phyloP scores from a whole-genome alignment of 202 grass and related monocot genomes.

The Panicum virgatum region DNA sequence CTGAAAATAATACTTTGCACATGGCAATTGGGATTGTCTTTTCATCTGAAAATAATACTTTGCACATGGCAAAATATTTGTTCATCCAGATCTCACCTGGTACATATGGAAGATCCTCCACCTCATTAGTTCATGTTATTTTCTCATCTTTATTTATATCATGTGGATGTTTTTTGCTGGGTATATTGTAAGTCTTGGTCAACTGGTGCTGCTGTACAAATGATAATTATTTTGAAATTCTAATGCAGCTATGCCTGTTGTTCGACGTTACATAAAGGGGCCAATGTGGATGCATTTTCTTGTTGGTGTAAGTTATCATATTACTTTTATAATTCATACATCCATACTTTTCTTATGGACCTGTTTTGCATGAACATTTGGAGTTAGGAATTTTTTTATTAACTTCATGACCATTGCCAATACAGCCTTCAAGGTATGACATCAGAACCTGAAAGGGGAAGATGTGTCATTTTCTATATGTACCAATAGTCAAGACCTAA shows the following conservation, averaged over 20 bases:
- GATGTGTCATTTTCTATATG: neutral
- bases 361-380: constrained; percentile 19
- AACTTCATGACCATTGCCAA: neutral
- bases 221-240: constrained; percentile 9
- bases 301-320: constrained; percentile 77
- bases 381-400: neutral
- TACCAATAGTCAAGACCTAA: neutral
- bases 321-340: neutral
- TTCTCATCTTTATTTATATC: neutral
- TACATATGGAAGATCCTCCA: neutral
- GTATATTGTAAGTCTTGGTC: neutral
- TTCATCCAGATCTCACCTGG: neutral
- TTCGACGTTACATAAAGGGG: constrained; percentile 67
- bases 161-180: neutral
- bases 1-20: neutral
- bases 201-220: neutral
- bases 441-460: neutral
- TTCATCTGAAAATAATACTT: neutral
- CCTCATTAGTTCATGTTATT: neutral
- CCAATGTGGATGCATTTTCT: constrained; percentile 98
- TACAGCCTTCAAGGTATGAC: neutral
- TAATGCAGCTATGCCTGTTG: constrained; percentile 80
- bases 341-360: neutral
- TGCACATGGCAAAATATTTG: neutral
- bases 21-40: neutral